phyloP scores from a whole-genome alignment of 2,329 filamentous ascomycete genomes.

The Capronia epimyces region DNA sequence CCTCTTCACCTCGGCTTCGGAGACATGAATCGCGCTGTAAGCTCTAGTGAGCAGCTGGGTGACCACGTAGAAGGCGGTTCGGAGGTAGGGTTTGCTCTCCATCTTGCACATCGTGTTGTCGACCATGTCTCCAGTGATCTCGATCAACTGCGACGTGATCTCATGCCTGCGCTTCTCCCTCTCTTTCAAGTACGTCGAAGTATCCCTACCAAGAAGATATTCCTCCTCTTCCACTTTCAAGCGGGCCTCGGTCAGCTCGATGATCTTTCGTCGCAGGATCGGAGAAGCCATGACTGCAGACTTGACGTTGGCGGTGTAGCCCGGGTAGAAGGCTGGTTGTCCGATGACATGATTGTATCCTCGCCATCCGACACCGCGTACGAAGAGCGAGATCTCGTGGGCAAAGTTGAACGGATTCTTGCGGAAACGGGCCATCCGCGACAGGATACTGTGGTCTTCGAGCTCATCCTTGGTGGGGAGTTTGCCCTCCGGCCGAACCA shows the following conservation, averaged over 20 bases:
- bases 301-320: slow-evolving; percentile 89
- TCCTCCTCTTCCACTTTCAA: slow-evolving; percentile 71
- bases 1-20: slow-evolving; percentile 83
- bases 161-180: slow-evolving; percentile 52
- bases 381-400: slow-evolving; percentile 86
- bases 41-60: slow-evolving; percentile 87
- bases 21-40: slow-evolving; percentile 95
- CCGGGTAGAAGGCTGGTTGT: slow-evolving; percentile 86
- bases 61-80: slow-evolving; percentile 80
- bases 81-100: slow-evolving; percentile 88
- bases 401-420: slow-evolving; percentile 70
- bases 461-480: slow-evolving; percentile 7
- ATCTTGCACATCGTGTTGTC: slow-evolving; percentile 99
- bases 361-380: slow-evolving; percentile 90
- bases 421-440: slow-evolving; percentile 82
- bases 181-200: slow-evolving; percentile 23
- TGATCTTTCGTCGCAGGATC: slow-evolving; percentile 68
- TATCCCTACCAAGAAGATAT: slow-evolving; percentile 23
- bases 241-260: slow-evolving; percentile 68
- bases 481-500: slow-evolving; percentile 15
- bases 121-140: slow-evolving; percentile 80
- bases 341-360: slow-evolving; percentile 87
- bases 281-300: slow-evolving; percentile 67
- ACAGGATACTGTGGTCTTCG: slow-evolving; percentile 42
- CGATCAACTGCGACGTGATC: slow-evolving; percentile 66